A percentile compares a stretch with the other conserved stretches of the same genome.
Evolutionary conservation across 306 rosid species (phyloP).

Genomic region (Dicorynia guianensis): DNA sequence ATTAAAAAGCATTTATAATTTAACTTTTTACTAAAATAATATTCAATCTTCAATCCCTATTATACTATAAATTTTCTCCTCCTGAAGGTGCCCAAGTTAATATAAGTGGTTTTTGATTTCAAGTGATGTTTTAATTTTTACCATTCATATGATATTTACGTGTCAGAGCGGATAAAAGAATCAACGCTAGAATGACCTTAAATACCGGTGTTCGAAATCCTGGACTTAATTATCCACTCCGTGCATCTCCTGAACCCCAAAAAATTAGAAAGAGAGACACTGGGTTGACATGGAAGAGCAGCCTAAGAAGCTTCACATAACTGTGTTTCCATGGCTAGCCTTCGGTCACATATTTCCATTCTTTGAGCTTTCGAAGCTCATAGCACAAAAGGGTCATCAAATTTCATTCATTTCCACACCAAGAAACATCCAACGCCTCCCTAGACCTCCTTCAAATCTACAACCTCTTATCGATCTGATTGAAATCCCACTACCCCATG

Average conservation of each 20-base stretch:
- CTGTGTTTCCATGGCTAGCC: slow-evolving; percentile 62
- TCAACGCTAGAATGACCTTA: background rate
- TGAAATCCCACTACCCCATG: slow-evolving; percentile 30
- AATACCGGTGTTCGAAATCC: too few relatives aligned
- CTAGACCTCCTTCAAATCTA: slow-evolving; percentile 36
- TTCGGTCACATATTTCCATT: slow-evolving; percentile 56
- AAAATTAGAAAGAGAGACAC: too few relatives aligned
- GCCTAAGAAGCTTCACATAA: slow-evolving; percentile 45
- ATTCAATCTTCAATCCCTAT: too few relatives aligned
- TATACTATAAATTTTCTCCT: too few relatives aligned
- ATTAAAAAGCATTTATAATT: too few relatives aligned
- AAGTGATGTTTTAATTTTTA: too few relatives aligned
- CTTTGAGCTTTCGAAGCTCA: slow-evolving; percentile 50
- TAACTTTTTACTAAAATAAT: too few relatives aligned
- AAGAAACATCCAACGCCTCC: slow-evolving; percentile 56
- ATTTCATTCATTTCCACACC: slow-evolving; percentile 57
- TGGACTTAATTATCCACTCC: too few relatives aligned
- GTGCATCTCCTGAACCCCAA: too few relatives aligned
- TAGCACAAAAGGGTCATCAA: slow-evolving; percentile 53
- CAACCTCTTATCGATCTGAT: slow-evolving; percentile 35
- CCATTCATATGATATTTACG: too few relatives aligned
- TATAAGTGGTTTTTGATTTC: too few relatives aligned
- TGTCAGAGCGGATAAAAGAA: slow-evolving; percentile 22
- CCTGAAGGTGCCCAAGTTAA: too few relatives aligned
- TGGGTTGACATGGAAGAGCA: slow-evolving; percentile 16